Evolutionary conservation across 1,284 basidiomycete genomes (phyloP).

Genomic region (Pterula multifida): DNA sequence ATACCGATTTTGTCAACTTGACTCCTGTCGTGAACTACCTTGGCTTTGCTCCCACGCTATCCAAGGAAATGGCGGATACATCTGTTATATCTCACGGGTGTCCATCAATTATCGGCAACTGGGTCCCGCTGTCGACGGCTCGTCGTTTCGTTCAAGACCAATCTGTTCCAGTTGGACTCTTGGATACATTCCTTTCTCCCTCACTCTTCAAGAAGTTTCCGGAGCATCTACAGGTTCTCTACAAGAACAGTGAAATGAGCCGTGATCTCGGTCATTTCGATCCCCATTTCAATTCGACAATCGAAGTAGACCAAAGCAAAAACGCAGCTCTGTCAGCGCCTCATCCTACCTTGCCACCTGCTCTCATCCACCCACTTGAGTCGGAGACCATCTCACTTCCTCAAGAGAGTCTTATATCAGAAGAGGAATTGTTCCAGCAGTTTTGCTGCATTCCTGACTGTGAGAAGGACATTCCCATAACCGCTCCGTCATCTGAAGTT

Average conservation of each 20-base stretch:
- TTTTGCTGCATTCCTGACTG: constrained; percentile 49
- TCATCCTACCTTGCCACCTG: constrained; percentile 16
- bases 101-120: constrained; percentile 40
- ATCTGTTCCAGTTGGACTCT: constrained; percentile 20
- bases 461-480: constrained; percentile 26
- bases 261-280: constrained; percentile 44
- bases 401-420: constrained; percentile 42
- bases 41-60: constrained; percentile 22
- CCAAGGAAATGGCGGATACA: constrained; percentile 27
- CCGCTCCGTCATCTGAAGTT: constrained; percentile 1
- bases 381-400: constrained; percentile 11
- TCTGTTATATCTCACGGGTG: constrained; percentile 35
- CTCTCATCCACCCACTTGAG: constrained; percentile 11
- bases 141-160: constrained; percentile 36
- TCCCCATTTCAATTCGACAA: constrained; percentile 26
- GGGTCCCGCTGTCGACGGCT: constrained; percentile 51
- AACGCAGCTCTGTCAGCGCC: constrained; percentile 13
- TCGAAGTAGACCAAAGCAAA: not conserved
- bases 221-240: constrained; percentile 39
- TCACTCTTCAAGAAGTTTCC: constrained; percentile 49
- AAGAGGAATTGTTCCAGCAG: constrained; percentile 56
- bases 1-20: constrained; percentile 64
- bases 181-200: constrained; percentile 46
- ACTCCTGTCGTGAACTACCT: constrained; percentile 40
- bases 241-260: constrained; percentile 29